Conservation (phyloP, 306 rosid species). For the Lablab purpureus region DNA sequence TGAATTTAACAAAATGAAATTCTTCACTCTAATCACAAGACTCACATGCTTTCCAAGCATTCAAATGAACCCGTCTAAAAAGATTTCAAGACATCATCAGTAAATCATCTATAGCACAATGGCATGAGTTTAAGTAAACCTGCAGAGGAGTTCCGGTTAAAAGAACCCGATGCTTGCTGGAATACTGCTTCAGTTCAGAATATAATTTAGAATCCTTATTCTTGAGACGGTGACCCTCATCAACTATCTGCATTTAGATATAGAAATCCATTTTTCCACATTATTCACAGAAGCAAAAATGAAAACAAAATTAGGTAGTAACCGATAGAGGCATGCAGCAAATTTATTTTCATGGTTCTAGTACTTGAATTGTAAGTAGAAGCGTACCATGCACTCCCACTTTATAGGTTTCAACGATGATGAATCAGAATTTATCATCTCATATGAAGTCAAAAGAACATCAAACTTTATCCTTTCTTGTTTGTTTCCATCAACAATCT, state of each 20-base stretch:
- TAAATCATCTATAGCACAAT: background rate
- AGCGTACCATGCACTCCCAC: conserved; percentile 92
- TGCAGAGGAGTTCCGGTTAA: conserved; percentile 99
- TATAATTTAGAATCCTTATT: conserved; percentile 95
- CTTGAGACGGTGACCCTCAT: conserved; percentile 98
- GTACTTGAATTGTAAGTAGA: conserved; percentile 26
- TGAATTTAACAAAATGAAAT: too few relatives aligned
- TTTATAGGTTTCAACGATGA: conserved; percentile 74
- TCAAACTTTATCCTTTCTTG: conserved; percentile 95
- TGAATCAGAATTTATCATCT: conserved; percentile 88
- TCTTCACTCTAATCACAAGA: background rate
- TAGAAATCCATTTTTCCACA: conserved; percentile 40
- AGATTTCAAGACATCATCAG: conserved; percentile 11
- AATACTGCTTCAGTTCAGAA: conserved; percentile 85
- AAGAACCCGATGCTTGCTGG: conserved; percentile 79
- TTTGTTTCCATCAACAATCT: conserved; percentile 68
- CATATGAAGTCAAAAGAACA: conserved; percentile 95
- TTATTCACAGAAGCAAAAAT: conserved; percentile 41
- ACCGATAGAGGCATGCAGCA: conserved; percentile 20
- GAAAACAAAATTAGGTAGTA: conserved; percentile 8
- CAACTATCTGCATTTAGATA: conserved; percentile 73
- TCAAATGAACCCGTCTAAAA: background rate
- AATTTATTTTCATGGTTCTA: conserved; percentile 1
- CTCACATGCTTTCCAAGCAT: background rate
- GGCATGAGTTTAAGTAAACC: conserved; percentile 58